Percentiles rank a stretch among this genome's conserved stretches.
phyloP scores from a whole-genome alignment of 2,329 filamentous ascomycete species.

The Bimuria novae-zelandiae region DNA sequence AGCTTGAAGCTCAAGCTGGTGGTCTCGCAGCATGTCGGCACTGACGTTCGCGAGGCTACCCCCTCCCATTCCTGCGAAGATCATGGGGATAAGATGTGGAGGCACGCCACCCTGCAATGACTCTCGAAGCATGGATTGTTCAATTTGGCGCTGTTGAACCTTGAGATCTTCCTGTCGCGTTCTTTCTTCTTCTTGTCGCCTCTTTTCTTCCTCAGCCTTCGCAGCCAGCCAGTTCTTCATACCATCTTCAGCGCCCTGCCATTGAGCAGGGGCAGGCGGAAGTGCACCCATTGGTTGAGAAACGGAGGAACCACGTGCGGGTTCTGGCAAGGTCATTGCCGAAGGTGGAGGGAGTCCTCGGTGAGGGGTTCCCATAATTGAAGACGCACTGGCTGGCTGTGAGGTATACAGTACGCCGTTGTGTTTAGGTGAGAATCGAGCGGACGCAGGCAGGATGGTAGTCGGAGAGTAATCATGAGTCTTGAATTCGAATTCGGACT shows the following conservation, averaged over 20 bases:
- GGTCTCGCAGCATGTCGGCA: slow-evolving; percentile 57
- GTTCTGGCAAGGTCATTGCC: slow-evolving; percentile 58
- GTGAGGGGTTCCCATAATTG: slow-evolving; percentile 57
- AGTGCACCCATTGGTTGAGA: slow-evolving; percentile 47
- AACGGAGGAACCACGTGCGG: slow-evolving; percentile 47
- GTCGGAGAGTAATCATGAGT: slow-evolving; percentile 56
- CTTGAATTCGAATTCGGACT: slow-evolving; percentile 54
- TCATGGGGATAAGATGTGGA: slow-evolving; percentile 57
- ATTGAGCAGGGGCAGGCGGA: slow-evolving; percentile 53
- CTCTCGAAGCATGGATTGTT: slow-evolving; percentile 58
- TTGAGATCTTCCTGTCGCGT: slow-evolving; percentile 56
- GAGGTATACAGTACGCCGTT: slow-evolving; percentile 46
- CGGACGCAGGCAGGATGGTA: slow-evolving; percentile 45
- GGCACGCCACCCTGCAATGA: slow-evolving; percentile 58
- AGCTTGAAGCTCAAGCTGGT: slow-evolving; percentile 51
- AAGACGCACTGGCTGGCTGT: slow-evolving; percentile 49
- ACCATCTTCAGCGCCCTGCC: slow-evolving; percentile 57
- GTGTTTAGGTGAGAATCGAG: slow-evolving; percentile 47
- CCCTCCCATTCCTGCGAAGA: slow-evolving; percentile 58
- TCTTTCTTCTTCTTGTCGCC: slow-evolving; percentile 59
- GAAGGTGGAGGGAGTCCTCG: slow-evolving; percentile 59
- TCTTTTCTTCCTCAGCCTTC: slow-evolving; percentile 59
- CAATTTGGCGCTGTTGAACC: slow-evolving; percentile 58
- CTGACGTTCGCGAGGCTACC: slow-evolving; percentile 54
- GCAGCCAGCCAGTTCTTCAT: slow-evolving; percentile 58